These are phyloP conservation scores for Magnusiomyces paraingens DNA, from an alignment of 1,139 yeast species.

Conservation along the genomic window DNA sequence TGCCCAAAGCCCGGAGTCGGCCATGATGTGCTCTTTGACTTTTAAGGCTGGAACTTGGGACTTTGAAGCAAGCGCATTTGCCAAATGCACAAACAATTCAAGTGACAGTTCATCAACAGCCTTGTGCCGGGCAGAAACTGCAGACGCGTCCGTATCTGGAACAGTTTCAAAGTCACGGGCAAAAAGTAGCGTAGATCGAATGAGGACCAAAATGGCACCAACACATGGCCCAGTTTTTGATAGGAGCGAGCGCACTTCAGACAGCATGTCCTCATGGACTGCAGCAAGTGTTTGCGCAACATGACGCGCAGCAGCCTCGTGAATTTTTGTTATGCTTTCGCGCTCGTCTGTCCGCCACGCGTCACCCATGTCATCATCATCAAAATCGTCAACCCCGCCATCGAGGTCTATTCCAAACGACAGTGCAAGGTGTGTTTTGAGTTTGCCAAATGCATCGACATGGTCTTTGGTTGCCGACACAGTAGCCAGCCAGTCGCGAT, in stretches of 20 bases:
- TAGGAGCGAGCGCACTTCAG: slow-evolving; percentile 5
- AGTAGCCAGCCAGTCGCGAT: slow-evolving; percentile 13
- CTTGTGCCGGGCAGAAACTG: too few relatives aligned
- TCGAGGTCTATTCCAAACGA: not conserved
- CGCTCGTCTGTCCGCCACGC: slow-evolving; percentile 14
- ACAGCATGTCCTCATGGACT: slow-evolving; percentile 12
- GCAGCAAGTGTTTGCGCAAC: slow-evolving; percentile 6
- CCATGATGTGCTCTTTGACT: too few relatives aligned
- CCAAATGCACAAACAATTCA: too few relatives aligned
- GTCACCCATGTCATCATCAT: slow-evolving; percentile 10
- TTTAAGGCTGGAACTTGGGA: too few relatives aligned
- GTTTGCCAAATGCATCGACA: slow-evolving; percentile 13
- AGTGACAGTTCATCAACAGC: too few relatives aligned
- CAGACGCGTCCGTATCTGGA: not conserved
- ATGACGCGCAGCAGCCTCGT: slow-evolving; percentile 7
- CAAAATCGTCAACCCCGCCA: not conserved
- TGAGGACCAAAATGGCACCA: slow-evolving; percentile 12
- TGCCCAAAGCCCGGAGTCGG: too few relatives aligned
- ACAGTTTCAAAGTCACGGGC: not conserved
- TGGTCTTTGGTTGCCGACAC: slow-evolving; percentile 10
- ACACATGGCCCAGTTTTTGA: slow-evolving; percentile 1
- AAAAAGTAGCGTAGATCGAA: slow-evolving; percentile 2
- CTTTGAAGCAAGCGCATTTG: too few relatives aligned
- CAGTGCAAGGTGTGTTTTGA: slow-evolving; percentile 9
- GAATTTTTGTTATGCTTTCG: slow-evolving; percentile 6